Base-by-base conservation (phyloP, 345 rosid species). In the Brassica incana region DNA sequence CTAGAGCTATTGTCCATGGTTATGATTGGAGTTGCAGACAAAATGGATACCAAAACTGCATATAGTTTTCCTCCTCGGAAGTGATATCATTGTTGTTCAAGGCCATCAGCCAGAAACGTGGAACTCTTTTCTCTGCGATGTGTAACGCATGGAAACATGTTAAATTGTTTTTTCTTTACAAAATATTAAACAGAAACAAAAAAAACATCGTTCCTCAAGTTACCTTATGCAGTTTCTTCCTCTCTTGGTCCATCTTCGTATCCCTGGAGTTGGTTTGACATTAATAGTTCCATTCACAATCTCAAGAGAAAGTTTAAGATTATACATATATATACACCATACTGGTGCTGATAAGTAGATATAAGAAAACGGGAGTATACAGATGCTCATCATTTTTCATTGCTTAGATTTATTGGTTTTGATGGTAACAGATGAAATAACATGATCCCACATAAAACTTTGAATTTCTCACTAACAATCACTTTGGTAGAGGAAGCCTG, bases 41-140 rank as follows among this genome's bases (percentile, higher is more conserved):
- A 48, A 33, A 73, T 14, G 20, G 27, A 43, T 8, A 36, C 54
- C 50, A 11, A 45, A 62, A 35, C 8, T 69, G 18, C 30, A 74
- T 40, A 29, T 12, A 71, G 83, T 14, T 27, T 67, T 89, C 98
- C 93, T 90, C 97, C 74, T 92, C 93, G 16, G 84, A 78, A 8
- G 85, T 79, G 35, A 90, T 90, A 54, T 90, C 97, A 76, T 90
- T 94, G 63, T 88, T 94, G 90, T 94, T 91, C 95, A 94, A 85
- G 5, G 97, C 97, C 62, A 38, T 83, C 2, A 91, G 84, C 97
- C 97, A 94, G 81, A 94, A 94, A 60, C 86, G 86, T 69, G 98
- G 97, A 68, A 94, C 95, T 78, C 98, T 96, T 82, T 88, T 92
- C 72, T 87, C 98, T 92, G 87, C 77, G 73, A 8, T 18, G 68